Conservation (phyloP, 257 asterid species). For the Mitragyna speciosa region DNA sequence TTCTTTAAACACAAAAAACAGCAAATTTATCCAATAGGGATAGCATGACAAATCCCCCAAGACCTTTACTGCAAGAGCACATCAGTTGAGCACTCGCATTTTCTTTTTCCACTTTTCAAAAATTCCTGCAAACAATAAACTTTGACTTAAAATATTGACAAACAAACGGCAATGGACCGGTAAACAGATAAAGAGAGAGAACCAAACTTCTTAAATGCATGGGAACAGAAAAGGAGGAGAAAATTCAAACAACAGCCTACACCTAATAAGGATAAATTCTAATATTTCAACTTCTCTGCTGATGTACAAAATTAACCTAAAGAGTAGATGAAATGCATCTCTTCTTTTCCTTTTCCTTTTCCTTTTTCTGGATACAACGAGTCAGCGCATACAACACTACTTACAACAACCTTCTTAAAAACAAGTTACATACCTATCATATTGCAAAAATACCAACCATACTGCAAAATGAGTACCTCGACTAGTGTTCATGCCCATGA, state of each 20-base stretch:
- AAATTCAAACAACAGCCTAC: not conserved
- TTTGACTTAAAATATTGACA: not conserved
- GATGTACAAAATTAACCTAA: not conserved
- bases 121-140: slow-evolving; percentile 12
- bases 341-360: not conserved
- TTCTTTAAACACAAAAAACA: not conserved
- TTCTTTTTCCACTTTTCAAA: not conserved
- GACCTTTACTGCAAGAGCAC: not conserved
- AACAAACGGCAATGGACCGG: not conserved
- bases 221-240: not conserved
- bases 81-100: not conserved
- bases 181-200: not conserved
- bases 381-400: not conserved
- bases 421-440: not conserved
- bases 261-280: not conserved
- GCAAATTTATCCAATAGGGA: not conserved
- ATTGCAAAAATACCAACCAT: not conserved
- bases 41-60: not conserved
- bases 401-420: not conserved
- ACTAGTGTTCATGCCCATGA: slow-evolving; percentile 50
- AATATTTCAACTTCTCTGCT: not conserved
- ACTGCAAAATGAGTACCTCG: slow-evolving; percentile 13
- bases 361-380: not conserved
- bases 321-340: not conserved
- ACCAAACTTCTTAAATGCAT: not conserved